These are phyloP conservation scores for Chytriomyces confervae DNA, from an alignment of 192 early-diverging fungal species.

Conservation along the genomic window DNA sequence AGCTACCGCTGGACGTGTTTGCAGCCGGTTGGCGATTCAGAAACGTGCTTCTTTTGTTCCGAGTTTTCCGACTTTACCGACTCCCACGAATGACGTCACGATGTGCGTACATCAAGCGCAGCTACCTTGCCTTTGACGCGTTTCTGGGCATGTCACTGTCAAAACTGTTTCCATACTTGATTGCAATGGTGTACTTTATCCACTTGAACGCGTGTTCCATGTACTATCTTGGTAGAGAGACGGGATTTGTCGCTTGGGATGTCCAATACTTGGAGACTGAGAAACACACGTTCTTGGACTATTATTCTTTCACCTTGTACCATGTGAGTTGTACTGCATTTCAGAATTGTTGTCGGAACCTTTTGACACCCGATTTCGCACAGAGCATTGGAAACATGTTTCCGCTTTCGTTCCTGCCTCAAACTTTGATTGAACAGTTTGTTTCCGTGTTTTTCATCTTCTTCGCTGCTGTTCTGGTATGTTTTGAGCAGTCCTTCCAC, in stretches of 20 bases:
- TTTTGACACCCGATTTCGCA: neutral
- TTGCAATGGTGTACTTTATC: constrained; percentile 16
- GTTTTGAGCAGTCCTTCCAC: neutral
- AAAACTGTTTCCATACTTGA: constrained; percentile 12
- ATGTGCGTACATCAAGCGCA: neutral
- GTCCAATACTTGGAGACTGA: too few species aligned
- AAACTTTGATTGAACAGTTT: constrained; percentile 38
- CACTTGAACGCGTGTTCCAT: constrained; percentile 20
- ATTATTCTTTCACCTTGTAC: too few species aligned
- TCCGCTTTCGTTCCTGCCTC: constrained; percentile 35
- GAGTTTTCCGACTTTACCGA: constrained; percentile 4
- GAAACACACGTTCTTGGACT: too few species aligned
- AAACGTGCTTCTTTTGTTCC: neutral
- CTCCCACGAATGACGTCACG: constrained; percentile 10
- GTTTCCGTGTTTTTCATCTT: constrained; percentile 35
- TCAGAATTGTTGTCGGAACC: too few species aligned
- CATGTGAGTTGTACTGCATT: too few species aligned
- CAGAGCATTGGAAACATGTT: constrained; percentile 45
- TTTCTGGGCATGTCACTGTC: constrained; percentile 11
- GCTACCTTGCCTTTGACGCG: neutral
- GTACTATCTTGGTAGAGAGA: neutral
- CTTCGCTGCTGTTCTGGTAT: constrained; percentile 35
- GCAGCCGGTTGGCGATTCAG: too few species aligned
- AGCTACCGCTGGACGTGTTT: too few species aligned
- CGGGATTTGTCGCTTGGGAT: constrained; percentile 16